Evolutionary conservation across 2,329 filamentous ascomycete genomes (phyloP), one percentile per base, ranked within the genome.

Genomic region (Plectosphaerella cucumerina): DNA sequence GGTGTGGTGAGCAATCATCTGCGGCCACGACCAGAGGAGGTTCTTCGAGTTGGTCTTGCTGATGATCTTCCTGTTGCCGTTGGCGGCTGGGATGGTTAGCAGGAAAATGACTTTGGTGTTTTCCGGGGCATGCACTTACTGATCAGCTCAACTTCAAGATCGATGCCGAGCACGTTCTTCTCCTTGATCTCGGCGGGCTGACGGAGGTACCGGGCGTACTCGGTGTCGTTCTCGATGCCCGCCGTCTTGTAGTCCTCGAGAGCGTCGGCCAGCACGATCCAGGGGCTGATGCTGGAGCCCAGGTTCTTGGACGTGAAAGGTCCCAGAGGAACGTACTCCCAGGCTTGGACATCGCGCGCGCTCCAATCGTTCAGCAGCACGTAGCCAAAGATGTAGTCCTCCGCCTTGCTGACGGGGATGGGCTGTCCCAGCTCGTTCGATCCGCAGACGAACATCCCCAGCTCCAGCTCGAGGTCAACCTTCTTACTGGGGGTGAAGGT

Each of bases 1-100:
- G 3, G 86, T 85, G 65, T 94, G 89, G 67, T 94, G 89, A 0
- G 89, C 81, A 33, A 94, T 73, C 88, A 93, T 92, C 64, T 94
- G 90, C 1, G 87, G 80, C 71, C 90, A 94, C 0, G 88, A 92
- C 77, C 84, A 94, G 2, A 93, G 75, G 1, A 94, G 73, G 47
- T 75, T 67, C 18, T 58, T 64, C 1, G 68, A 65, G 46, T 62
- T 70, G 41, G 53, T 61, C 51, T 26, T 54, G 55, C 50, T 60
- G 53, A 54, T 56, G 18, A 53, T 55, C 2, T 60, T 66, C 44
- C 62, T 68, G 44, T 63, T 56, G 4, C 66, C 67, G 10, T 56
- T 53, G 33, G 62, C 54, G 3, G 67, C 66, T 70, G n/a, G 0
- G 9, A 5, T 0, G 33, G 22, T 11, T 20, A 9, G 3, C 8